Base-by-base conservation (phyloP, 257 asterid species). In the Leptodermis oblonga region DNA sequence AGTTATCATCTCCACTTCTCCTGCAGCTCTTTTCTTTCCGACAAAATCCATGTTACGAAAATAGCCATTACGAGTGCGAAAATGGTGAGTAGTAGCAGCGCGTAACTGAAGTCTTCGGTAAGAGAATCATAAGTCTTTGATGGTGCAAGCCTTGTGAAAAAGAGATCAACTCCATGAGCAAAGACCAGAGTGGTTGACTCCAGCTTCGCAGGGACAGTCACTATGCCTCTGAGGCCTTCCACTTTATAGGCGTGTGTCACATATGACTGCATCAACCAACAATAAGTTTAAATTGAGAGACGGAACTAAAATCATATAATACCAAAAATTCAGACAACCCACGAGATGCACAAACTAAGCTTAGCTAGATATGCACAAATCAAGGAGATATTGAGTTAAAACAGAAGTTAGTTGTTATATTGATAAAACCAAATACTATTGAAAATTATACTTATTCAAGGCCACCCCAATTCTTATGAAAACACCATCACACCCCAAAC, bases 131-230 rank as follows among this genome's bases (percentile, higher is more conserved):
- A 93, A 41, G 92, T 93, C 85, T 80, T 90, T 34, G 99, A 93
- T 62, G 99, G 99, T 30, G 99, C 97, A 14, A 93, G 96, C 56
- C 83, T 85, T 28, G 96, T 90, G 78, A 90, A 91, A 67, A 93
- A 93, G 74, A 93, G 92, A 81, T 93, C 99, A 71, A 86, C 83
- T 30, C 99, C 99, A 71, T 90, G 86, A 25, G 93, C 88, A 68
- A 93, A 93, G 52, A 89, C 91, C 33, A 90, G 99, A 73, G 99
- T 83, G 56, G 99, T 93, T 1, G 99, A 93, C 85, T 93, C 99
- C 72, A 93, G 83, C 85, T 87, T 93, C 20, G 99, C 83, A 4
- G 97, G 97, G 55, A 89, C 78, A 3, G 97, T 86, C 65, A 80
- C 79, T 68, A 93, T 84, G 76, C 97, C 96, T 75, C 86, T 85